phyloP scores from a whole-genome alignment of 2,329 filamentous ascomycete genomes.

The Pyricularia sp. region DNA sequence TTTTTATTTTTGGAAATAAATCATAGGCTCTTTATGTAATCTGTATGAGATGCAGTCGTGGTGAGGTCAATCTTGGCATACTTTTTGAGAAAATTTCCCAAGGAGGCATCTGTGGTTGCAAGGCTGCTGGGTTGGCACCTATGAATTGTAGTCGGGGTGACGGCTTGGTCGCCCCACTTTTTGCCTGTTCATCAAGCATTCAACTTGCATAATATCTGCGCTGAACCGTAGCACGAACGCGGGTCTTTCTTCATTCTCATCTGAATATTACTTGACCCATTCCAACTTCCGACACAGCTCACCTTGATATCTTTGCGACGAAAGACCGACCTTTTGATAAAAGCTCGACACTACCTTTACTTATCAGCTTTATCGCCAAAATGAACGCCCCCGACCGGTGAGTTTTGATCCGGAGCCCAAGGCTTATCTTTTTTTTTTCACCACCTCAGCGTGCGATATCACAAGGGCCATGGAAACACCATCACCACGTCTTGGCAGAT shows the following conservation, averaged over 20 bases:
- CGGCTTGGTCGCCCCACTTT: background rate
- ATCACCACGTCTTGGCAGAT: background rate
- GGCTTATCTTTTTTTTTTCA: background rate
- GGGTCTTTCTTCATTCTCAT: background rate
- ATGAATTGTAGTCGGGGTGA: background rate
- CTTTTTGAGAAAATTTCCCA: background rate
- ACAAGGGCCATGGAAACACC: background rate
- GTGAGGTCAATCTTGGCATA: background rate
- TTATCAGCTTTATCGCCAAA: conserved; percentile 10
- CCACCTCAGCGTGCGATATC: background rate
- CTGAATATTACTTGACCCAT: background rate
- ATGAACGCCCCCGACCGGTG: conserved; percentile 47
- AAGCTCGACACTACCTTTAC: background rate
- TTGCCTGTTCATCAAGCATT: background rate
- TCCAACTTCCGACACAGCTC: background rate
- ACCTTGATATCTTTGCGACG: background rate
- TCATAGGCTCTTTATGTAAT: background rate
- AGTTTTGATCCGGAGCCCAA: conserved; percentile 14
- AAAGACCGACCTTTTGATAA: background rate
- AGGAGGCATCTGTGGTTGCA: background rate
- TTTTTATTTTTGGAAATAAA: too few species aligned
- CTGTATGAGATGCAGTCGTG: background rate
- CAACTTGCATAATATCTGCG: background rate
- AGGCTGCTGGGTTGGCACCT: background rate
- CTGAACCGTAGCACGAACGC: background rate